Conservation (phyloP, 371 early-diverging fungal genomes). For the Haplosporangium sp. region DNA sequence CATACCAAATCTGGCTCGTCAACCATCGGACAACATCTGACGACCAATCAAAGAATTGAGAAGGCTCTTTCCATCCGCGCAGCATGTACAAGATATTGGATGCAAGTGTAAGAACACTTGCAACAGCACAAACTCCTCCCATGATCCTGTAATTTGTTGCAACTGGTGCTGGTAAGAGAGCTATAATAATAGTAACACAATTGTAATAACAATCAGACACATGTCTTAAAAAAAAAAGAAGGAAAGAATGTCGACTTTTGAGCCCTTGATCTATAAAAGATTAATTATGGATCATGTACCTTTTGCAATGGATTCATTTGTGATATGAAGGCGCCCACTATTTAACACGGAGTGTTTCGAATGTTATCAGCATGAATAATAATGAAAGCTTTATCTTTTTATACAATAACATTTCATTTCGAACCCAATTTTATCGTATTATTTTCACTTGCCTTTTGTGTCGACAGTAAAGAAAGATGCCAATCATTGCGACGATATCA, state of each 20-base stretch:
- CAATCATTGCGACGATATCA: slow-evolving; percentile 45
- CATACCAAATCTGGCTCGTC: slow-evolving; percentile 54
- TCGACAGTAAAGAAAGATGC: slow-evolving; percentile 40
- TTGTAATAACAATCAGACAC: not conserved
- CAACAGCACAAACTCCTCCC: slow-evolving; percentile 43
- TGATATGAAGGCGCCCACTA: slow-evolving; percentile 39
- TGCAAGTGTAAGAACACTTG: slow-evolving; percentile 27
- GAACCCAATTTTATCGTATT: not conserved
- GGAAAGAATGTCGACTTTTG: not conserved
- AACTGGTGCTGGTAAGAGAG: slow-evolving; percentile 43
- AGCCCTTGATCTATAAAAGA: not conserved
- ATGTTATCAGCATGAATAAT: not conserved
- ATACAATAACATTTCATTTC: too few relatives aligned
- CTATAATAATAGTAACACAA: slow-evolving; percentile 7
- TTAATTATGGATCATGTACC: slow-evolving; percentile 9
- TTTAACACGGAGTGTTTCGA: not conserved
- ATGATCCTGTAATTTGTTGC: slow-evolving; percentile 37
- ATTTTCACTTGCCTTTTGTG: slow-evolving; percentile 25
- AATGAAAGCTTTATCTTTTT: too few relatives aligned
- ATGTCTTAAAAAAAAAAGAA: not conserved
- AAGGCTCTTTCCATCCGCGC: slow-evolving; percentile 45
- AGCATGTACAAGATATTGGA: slow-evolving; percentile 52
- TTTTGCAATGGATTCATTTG: slow-evolving; percentile 50
- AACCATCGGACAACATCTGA: slow-evolving; percentile 40
- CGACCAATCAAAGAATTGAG: slow-evolving; percentile 20